phyloP scores from a whole-genome alignment of 228 moss, liverwort and hornwort genomes.

The Sphagnum fallax region DNA sequence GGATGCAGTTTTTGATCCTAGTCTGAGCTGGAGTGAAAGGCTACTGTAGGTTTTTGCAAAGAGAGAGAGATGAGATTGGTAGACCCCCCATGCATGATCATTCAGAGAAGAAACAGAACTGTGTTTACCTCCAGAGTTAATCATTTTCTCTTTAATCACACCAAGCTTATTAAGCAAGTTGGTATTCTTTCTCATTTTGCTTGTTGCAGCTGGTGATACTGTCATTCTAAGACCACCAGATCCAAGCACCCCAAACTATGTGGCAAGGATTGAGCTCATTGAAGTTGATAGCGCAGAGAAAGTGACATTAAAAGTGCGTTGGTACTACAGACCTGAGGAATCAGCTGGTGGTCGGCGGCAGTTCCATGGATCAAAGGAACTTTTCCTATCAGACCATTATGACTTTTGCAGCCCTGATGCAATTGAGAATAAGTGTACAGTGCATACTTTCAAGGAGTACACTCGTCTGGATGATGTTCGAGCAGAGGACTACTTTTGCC shows the following conservation, averaged over 20 bases:
- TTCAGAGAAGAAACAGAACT: no score
- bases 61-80: no score
- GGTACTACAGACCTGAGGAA: slow-evolving; percentile 75
- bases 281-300: slow-evolving; percentile 44
- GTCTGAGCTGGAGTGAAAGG: no score
- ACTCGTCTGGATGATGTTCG: slow-evolving; percentile 58
- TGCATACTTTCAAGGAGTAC: slow-evolving; percentile 67
- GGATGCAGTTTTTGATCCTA: no score
- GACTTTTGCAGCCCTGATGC: slow-evolving; percentile 62
- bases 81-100: no score
- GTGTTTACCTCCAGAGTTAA: no score
- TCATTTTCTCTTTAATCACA: no score
- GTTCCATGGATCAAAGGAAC: slow-evolving; percentile 68
- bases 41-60: no score
- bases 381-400: slow-evolving; percentile 69
- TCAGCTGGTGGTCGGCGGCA: slow-evolving; percentile 57
- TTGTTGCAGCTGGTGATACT: slow-evolving; percentile 47
- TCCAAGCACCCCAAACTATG: slow-evolving; percentile 47
- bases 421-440: slow-evolving; percentile 52
- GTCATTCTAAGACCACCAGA: slow-evolving; percentile 64
- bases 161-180: no score
- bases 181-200: neutral
- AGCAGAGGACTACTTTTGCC: slow-evolving; percentile 60
- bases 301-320: slow-evolving; percentile 49
- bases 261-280: slow-evolving; percentile 58